phyloP scores from a whole-genome alignment of 2,329 filamentous ascomycete species.

The Ascochyta koolunga region DNA sequence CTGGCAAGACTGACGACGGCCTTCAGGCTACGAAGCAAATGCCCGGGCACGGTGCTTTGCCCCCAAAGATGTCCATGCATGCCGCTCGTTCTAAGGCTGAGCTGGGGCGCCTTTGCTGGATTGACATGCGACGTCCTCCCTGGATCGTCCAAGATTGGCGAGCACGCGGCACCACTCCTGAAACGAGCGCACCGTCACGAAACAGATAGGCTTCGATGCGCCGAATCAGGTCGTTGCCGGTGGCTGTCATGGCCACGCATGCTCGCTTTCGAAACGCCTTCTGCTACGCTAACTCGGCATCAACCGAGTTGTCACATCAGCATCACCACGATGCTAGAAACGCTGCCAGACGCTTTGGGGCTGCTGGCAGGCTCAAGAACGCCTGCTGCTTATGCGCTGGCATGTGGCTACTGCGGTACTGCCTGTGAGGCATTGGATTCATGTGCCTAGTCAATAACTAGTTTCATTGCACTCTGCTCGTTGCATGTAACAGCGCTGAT shows the following conservation, averaged over 20 bases:
- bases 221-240: constrained; percentile 14
- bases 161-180: constrained; percentile 22
- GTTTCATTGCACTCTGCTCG: not conserved
- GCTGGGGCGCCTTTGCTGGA: constrained; percentile 5
- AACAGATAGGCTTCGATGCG: constrained; percentile 26
- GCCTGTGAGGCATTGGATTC: not conserved
- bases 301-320: constrained; percentile 21
- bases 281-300: constrained; percentile 21
- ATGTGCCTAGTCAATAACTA: not conserved
- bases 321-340: constrained; percentile 18
- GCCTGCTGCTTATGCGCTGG: constrained; percentile 6
- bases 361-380: constrained; percentile 3
- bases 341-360: constrained; percentile 2
- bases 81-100: constrained; percentile 21
- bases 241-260: constrained; percentile 7
- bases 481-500: constrained; percentile 1
- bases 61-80: constrained; percentile 9
- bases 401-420: constrained; percentile 1
- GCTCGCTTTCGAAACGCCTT: constrained; percentile 24
- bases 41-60: constrained; percentile 7
- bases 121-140: constrained; percentile 22
- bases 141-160: constrained; percentile 28
- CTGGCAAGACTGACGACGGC: constrained; percentile 13
- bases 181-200: constrained; percentile 29
- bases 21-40: constrained; percentile 7